These are phyloP conservation scores for Mortierella antarctica DNA, from an alignment of 192 early-diverging fungal species.

Conservation along the genomic window DNA sequence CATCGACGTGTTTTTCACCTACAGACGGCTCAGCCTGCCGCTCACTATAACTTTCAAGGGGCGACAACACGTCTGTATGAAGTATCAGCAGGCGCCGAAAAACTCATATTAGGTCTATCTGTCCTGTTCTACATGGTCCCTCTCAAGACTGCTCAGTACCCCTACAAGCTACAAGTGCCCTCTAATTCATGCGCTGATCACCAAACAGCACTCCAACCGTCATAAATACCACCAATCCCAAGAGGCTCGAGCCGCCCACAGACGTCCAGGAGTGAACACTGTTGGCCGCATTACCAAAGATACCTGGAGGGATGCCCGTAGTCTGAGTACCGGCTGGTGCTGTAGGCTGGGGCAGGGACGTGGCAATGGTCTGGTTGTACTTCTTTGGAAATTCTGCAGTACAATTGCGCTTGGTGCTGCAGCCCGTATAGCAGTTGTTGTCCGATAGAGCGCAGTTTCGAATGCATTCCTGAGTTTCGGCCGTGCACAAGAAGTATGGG, in stretches of 20 bases:
- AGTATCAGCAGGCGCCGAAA: no score
- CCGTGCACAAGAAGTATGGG: constrained; percentile 40
- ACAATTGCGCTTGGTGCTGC: constrained; percentile 19
- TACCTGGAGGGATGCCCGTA: constrained; percentile 24
- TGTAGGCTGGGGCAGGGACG: constrained; percentile 12
- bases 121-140: no score
- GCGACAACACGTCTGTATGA: no score
- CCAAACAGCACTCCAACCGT: constrained; percentile 40
- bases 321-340: not conserved
- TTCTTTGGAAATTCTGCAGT: constrained; percentile 45
- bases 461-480: constrained; percentile 34
- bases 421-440: constrained; percentile 32
- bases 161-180: no score
- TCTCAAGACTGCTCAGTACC: no score
- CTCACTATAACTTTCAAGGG: no score
- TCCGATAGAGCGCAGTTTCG: constrained; percentile 13
- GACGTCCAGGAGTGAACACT: constrained; percentile 14
- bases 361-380: constrained; percentile 46
- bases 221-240: constrained; percentile 42
- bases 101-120: no score
- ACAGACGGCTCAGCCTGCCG: no score
- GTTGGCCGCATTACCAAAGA: constrained; percentile 25
- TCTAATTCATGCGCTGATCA: constrained; percentile 11
- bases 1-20: no score
- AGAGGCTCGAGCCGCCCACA: constrained; percentile 35